Conservation (phyloP, 345 rosid genomes). For the Balakata baccata region DNA sequence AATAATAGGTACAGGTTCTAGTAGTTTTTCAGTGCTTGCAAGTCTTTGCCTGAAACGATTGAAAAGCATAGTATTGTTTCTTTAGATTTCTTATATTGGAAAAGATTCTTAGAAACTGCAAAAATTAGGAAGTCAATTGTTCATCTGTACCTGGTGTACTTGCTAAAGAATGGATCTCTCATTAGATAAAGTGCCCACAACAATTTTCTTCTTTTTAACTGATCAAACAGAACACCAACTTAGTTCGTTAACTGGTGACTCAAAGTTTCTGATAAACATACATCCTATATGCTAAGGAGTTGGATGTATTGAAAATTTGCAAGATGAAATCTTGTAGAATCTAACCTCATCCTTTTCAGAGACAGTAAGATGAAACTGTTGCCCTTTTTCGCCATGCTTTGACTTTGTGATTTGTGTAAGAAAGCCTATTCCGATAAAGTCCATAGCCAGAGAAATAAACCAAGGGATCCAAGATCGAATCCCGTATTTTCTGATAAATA, state of each 20-base stretch:
- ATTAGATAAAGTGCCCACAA: constrained; percentile 87
- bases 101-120: background rate
- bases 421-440: constrained; percentile 53
- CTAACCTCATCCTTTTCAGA: constrained; percentile 78
- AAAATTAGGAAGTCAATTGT: background rate
- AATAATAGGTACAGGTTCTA: constrained; percentile 67
- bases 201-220: constrained; percentile 81
- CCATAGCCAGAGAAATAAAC: constrained; percentile 75
- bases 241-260: background rate
- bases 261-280: background rate
- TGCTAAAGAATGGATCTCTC: constrained; percentile 96
- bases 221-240: constrained; percentile 23
- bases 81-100: background rate
- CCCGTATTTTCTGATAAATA: constrained; percentile 76
- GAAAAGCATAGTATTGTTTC: constrained; percentile 1
- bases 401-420: constrained; percentile 42
- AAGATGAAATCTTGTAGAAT: background rate
- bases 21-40: constrained; percentile 51
- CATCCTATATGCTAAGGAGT: background rate
- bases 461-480: constrained; percentile 88
- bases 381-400: constrained; percentile 35
- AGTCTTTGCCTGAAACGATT: constrained; percentile 63
- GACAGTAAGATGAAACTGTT: constrained; percentile 42
- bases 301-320: background rate
- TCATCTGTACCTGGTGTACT: constrained; percentile 60